Percentiles rank a stretch among this genome's conserved stretches.
Evolutionary conservation across 75 land plant genomes (phyloP).

Genomic region (Picea sitchensis): DNA sequence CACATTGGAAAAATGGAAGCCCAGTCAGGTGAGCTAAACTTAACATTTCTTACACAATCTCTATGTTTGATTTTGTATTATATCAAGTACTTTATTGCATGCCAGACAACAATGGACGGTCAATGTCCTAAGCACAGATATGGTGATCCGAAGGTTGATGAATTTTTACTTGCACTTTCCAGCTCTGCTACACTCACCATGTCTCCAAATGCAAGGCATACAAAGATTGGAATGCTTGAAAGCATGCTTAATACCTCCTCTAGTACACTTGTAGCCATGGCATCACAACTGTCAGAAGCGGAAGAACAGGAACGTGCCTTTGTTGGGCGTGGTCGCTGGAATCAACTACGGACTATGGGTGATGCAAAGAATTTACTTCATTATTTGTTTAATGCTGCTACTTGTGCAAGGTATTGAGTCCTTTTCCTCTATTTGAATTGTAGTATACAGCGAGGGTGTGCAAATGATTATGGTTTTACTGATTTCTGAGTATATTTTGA

Average conservation of each 20-base stretch:
- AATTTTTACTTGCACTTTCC: neutral
- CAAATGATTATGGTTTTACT: neutral
- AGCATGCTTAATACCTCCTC: slow-evolving; percentile 85
- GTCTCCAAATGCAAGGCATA: slow-evolving; percentile 68
- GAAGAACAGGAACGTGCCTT: slow-evolving; percentile 85
- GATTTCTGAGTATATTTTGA: no score
- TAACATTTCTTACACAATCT: neutral
- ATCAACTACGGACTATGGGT: slow-evolving; percentile 84
- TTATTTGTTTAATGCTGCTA: slow-evolving; percentile 66
- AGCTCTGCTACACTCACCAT: slow-evolving; percentile 37
- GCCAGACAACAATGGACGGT: neutral
- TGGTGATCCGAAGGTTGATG: neutral
- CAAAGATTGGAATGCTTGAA: slow-evolving; percentile 76
- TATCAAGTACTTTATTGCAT: neutral
- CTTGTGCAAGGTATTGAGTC: slow-evolving; percentile 62
- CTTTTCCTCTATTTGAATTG: neutral
- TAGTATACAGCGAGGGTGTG: neutral
- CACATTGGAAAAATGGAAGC: slow-evolving; percentile 57
- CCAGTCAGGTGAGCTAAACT: slow-evolving; percentile 32
- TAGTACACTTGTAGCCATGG: slow-evolving; percentile 88
- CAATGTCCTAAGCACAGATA: neutral
- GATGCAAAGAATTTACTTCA: slow-evolving; percentile 90
- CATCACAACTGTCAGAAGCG: slow-evolving; percentile 97
- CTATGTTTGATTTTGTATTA: neutral
- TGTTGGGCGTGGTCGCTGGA: slow-evolving; percentile 88